phyloP scores from a whole-genome alignment of 2,329 filamentous ascomycete genomes.

The Ophiostoma sp. region DNA sequence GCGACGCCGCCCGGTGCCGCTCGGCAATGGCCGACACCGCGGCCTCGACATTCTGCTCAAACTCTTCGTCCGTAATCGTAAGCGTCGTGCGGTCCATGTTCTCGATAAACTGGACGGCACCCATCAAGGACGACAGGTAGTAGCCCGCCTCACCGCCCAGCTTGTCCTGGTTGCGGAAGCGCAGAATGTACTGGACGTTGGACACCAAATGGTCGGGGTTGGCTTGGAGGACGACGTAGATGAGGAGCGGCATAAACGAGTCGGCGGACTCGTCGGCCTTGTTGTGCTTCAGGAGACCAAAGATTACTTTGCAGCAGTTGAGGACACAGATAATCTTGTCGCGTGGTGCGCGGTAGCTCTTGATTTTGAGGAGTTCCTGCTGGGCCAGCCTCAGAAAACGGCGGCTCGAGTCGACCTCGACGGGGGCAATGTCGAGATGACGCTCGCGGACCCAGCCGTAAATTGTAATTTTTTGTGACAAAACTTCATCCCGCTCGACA shows the following conservation, averaged over 20 bases:
- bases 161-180: conserved; percentile 97
- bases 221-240: conserved; percentile 91
- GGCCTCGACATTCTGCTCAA: conserved; percentile 93
- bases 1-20: conserved; percentile 66
- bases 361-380: conserved; percentile 94
- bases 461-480: conserved; percentile 94
- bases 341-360: conserved; percentile 90
- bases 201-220: conserved; percentile 95
- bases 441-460: conserved; percentile 94
- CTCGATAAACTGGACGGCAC: conserved; percentile 94
- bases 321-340: conserved; percentile 98
- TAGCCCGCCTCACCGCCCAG: conserved; percentile 97
- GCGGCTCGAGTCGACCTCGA: conserved; percentile 79
- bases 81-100: conserved; percentile 91
- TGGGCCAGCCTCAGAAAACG: conserved; percentile 88
- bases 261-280: conserved; percentile 95
- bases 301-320: conserved; percentile 99
- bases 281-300: conserved; percentile 87
- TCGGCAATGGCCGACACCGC: conserved; percentile 95
- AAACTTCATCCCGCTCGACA: conserved; percentile 91
- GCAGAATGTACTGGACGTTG: conserved; percentile 96
- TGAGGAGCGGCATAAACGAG: conserved; percentile 90
- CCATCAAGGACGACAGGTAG: conserved; percentile 93
- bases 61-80: conserved; percentile 92
- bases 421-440: conserved; percentile 85